Conservation (phyloP, 2,329 filamentous ascomycete species). For the Bipolaris gigantea region DNA sequence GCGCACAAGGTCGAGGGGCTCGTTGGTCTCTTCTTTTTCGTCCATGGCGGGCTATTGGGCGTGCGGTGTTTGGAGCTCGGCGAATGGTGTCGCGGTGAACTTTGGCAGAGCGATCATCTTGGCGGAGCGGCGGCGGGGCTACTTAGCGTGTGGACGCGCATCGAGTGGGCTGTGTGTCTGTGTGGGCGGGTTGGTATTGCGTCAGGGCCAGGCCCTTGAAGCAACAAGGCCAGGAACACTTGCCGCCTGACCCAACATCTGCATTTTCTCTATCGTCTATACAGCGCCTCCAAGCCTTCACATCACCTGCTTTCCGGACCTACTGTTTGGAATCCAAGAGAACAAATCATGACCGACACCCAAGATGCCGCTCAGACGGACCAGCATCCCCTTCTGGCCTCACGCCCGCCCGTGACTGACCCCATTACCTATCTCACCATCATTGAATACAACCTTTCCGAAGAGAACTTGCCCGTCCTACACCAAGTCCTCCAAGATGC, state of each 20-base stretch:
- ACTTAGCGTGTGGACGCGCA: constrained; percentile 11
- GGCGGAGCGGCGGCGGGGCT: constrained; percentile 20
- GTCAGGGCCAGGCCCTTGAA: constrained; percentile 14
- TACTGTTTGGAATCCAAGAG: neutral
- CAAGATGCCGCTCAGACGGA: constrained; percentile 26
- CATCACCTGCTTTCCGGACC: neutral
- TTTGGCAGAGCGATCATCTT: constrained; percentile 23
- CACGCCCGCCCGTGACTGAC: constrained; percentile 65
- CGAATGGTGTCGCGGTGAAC: constrained; percentile 14
- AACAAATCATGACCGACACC: constrained; percentile 36
- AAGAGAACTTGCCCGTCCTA: constrained; percentile 67
- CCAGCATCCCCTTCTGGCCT: constrained; percentile 57
- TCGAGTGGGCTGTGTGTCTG: constrained; percentile 2
- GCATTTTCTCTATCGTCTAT: neutral
- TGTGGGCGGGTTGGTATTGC: constrained; percentile 17
- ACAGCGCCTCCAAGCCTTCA: neutral
- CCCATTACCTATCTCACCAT: constrained; percentile 78
- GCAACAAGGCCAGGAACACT: constrained; percentile 8
- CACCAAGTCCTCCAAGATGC: constrained; percentile 70
- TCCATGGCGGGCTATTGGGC: constrained; percentile 63
- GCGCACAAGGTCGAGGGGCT: constrained; percentile 94
- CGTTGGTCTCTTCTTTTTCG: constrained; percentile 76
- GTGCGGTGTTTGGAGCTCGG: constrained; percentile 15
- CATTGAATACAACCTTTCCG: constrained; percentile 70
- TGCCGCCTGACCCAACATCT: constrained; percentile 2